Base-by-base conservation (phyloP, 2,329 filamentous ascomycete species). In the Colletotrichum sp. region DNA sequence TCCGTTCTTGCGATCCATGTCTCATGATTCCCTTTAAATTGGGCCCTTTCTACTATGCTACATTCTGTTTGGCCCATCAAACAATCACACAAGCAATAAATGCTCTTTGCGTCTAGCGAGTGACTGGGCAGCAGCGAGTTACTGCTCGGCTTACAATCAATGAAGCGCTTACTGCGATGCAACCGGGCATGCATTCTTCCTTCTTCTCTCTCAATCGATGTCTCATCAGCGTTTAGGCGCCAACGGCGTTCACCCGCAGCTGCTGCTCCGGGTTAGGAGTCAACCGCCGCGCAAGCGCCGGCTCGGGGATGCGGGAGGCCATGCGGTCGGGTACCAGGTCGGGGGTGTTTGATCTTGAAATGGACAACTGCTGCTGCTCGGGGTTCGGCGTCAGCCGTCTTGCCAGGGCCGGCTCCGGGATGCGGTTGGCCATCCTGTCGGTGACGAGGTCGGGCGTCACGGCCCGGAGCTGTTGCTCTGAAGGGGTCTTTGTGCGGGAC, bases 321-420 rank as follows among this genome's bases (percentile, higher is more conserved):
- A 92, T 92, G 69, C 90, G 87, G 80, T 93, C 92, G 15, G 90
- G 91, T 13, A 92, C 82, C 62, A 93, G 83, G 62, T 93, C 92
- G 1, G 90, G 90, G 3, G 90, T 92, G 30, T 88, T 86, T 13
- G 68, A 55, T 18, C 68, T 55, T 26, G 68, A 71, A 6, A 65
- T 26, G 13, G 68, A 69, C 21, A 77, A 78, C 30, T 77, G 80
- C 55, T 69, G 67, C n/a, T 85, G 80, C 81, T 89, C 88, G 9
- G 88, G 88, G 69, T 86, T 88, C 4, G 89, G 89, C 10, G 89
- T 90, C 77, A 89, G 79, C 34, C 88, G 84, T 60, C 81, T 78
- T 71, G 84, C 81, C 30, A 90, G 82, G 24, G 83, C 84, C 10
- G 88, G 87, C 71, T 90, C 88, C 13, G 88, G 86, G 39, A 92